These are phyloP conservation scores for Agapanthus africanus DNA, from an alignment of 106 monocot genomes.

Conservation along the genomic window DNA sequence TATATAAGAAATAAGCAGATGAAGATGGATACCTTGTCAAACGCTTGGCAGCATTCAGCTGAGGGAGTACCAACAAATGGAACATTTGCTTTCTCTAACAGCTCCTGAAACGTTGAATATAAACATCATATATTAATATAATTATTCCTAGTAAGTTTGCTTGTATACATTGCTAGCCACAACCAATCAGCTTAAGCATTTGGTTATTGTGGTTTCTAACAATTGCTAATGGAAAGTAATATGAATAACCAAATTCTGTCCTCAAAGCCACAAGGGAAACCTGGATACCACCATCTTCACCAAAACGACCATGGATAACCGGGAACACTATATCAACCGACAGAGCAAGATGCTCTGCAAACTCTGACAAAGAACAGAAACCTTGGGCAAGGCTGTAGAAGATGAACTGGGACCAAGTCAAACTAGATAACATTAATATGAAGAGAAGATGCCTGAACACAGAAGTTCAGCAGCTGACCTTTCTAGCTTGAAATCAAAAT, in stretches of 20 bases:
- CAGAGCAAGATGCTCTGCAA: slow-evolving; percentile 68
- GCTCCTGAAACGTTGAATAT: slow-evolving; percentile 39
- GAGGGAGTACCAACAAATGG: slow-evolving; percentile 88
- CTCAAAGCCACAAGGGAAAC: slow-evolving; percentile 21
- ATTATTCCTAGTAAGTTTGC: too few species aligned
- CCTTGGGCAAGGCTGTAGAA: slow-evolving; percentile 70
- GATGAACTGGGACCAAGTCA: slow-evolving; percentile 2
- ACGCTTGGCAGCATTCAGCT: slow-evolving; percentile 57
- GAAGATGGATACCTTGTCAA: slow-evolving; percentile 72
- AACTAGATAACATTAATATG: neutral
- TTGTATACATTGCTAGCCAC: too few species aligned
- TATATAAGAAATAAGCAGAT: neutral
- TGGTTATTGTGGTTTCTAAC: too few species aligned
- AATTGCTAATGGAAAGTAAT: neutral
- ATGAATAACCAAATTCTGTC: neutral
- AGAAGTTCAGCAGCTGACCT: slow-evolving; percentile 39
- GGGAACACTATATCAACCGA: slow-evolving; percentile 84
- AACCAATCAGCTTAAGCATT: too few species aligned
- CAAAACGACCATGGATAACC: slow-evolving; percentile 90
- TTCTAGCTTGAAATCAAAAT: slow-evolving; percentile 97
- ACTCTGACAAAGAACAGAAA: slow-evolving; percentile 58
- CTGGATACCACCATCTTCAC: slow-evolving; percentile 96
- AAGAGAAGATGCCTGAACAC: neutral
- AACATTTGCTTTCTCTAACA: slow-evolving; percentile 79
- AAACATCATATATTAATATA: neutral